Evolutionary conservation across 306 rosid species (phyloP).

Genomic region (Prunus mongolica): DNA sequence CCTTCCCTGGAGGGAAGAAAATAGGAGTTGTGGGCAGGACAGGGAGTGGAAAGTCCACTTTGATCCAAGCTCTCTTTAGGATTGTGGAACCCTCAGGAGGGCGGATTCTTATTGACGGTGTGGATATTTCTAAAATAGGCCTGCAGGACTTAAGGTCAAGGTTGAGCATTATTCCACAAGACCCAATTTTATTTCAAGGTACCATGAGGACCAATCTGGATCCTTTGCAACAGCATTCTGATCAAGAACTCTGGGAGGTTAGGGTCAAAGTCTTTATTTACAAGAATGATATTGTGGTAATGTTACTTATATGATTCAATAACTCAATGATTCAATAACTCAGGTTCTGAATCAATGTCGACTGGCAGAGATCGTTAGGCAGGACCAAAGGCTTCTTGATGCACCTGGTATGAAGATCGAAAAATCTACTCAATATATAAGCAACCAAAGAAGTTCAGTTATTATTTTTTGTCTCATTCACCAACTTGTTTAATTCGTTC

Average conservation of each 20-base stretch:
- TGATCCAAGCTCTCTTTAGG: constrained; percentile 24
- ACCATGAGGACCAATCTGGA: constrained; percentile 23
- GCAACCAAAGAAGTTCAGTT: not conserved
- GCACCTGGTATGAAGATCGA: constrained; percentile 58
- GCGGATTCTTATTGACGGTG: constrained; percentile 1
- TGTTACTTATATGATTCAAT: not conserved
- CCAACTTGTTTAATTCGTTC: not conserved
- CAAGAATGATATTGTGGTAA: not conserved
- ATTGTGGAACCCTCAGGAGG: constrained; percentile 15
- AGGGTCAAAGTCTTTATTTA: not conserved
- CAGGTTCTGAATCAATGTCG: constrained; percentile 79
- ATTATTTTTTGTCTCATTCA: not conserved
- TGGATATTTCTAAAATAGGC: constrained; percentile 12
- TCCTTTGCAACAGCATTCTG: constrained; percentile 15
- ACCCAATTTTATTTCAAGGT: constrained; percentile 22
- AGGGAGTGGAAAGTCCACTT: constrained; percentile 21
- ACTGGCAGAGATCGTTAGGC: constrained; percentile 59
- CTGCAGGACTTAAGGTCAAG: constrained; percentile 25
- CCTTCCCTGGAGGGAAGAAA: constrained; percentile 19
- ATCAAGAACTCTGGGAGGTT: constrained; percentile 20
- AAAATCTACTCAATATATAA: constrained; percentile 1
- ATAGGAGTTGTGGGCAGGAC: constrained; percentile 24
- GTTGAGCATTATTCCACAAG: constrained; percentile 23
- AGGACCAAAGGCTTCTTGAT: constrained; percentile 69
- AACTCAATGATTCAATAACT: constrained; percentile 29